Conservation (phyloP, 2,329 filamentous ascomycete genomes). For the Curvularia lunata region DNA sequence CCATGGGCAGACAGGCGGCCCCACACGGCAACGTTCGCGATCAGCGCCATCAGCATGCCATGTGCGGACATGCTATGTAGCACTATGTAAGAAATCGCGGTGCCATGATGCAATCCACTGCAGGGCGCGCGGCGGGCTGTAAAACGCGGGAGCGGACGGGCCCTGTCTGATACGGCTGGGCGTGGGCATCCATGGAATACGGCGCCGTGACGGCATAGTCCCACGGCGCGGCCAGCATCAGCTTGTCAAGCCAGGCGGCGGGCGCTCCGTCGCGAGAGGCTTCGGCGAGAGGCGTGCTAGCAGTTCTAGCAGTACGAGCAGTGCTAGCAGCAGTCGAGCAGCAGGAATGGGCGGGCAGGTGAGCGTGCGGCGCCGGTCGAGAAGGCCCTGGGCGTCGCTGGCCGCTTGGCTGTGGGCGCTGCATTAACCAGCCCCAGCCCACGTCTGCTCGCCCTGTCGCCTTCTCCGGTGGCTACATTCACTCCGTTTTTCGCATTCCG, state of each 20-base stretch:
- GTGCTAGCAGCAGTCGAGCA: too few relatives aligned
- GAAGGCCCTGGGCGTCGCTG: background rate
- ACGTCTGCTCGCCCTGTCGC: background rate
- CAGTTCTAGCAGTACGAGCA: too few relatives aligned
- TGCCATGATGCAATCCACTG: background rate
- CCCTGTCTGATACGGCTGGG: background rate
- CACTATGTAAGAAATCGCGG: background rate
- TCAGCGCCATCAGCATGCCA: conserved; percentile 2
- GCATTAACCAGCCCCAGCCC: conserved; percentile 12
- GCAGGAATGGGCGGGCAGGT: too few relatives aligned
- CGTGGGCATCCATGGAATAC: background rate
- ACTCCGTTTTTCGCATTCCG: conserved; percentile 1
- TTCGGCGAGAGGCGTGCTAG: too few relatives aligned
- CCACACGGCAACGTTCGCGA: conserved; percentile 11
- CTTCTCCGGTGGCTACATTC: conserved; percentile 7
- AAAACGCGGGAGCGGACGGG: background rate
- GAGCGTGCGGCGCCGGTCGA: background rate
- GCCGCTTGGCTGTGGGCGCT: conserved; percentile 13
- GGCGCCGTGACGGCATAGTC: background rate
- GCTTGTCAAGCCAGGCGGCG: background rate
- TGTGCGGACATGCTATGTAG: too few relatives aligned
- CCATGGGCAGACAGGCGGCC: conserved; percentile 8
- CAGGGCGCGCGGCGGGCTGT: background rate
- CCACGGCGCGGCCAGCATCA: background rate
- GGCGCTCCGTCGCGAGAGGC: background rate